phyloP scores from a whole-genome alignment of 225 moss, liverwort and hornwort species.

The Physcomitrium patens region DNA sequence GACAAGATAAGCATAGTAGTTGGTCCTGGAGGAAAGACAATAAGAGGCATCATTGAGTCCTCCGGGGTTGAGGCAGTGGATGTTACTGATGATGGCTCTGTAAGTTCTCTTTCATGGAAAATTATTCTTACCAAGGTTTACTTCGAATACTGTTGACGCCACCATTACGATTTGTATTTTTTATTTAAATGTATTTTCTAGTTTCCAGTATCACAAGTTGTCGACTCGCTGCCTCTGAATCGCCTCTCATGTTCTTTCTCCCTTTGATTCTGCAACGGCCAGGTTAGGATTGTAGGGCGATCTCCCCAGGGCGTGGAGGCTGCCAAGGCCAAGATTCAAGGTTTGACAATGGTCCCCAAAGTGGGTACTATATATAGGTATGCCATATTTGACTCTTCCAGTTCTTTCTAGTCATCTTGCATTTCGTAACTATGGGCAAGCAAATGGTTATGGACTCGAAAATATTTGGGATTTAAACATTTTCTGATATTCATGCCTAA shows the following conservation, averaged over 20 bases:
- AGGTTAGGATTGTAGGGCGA: constrained; percentile 86
- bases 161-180: constrained; percentile 6
- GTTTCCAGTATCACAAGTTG: neutral
- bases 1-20: constrained; percentile 87
- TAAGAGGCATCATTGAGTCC: constrained; percentile 87
- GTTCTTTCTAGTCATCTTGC: neutral
- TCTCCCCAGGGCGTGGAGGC: constrained; percentile 57
- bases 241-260: neutral
- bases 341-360: constrained; percentile 79
- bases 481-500: neutral
- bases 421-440: neutral
- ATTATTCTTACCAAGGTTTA: neutral
- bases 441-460: neutral
- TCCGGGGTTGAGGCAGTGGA: constrained; percentile 85
- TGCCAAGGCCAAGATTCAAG: constrained; percentile 76
- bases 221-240: neutral
- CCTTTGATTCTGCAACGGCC: constrained; percentile 33
- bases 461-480: neutral
- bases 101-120: constrained; percentile 42
- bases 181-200: neutral
- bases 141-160: constrained; percentile 4
- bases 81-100: constrained; percentile 73
- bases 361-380: constrained; percentile 89
- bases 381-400: neutral
- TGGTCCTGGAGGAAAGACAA: constrained; percentile 92